Evolutionary conservation across 192 early-diverging fungal genomes (phyloP).

Genomic region (Helicostylum pulchrum): DNA sequence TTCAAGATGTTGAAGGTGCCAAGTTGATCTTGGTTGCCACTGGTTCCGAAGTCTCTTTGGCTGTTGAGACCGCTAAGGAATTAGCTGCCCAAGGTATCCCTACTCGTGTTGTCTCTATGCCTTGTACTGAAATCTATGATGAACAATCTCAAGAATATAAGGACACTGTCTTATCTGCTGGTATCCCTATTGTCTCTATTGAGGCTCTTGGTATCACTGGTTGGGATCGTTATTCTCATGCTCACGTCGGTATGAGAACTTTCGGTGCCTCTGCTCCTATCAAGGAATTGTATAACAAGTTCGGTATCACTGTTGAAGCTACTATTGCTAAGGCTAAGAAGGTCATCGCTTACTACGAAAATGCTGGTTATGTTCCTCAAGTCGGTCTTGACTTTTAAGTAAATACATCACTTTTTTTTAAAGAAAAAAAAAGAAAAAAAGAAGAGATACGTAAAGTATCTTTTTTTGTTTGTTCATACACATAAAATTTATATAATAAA

Average conservation of each 20-base stretch:
- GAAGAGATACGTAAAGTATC: too few species aligned
- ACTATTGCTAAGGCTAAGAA: conserved; percentile 77
- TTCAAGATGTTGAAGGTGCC: conserved; percentile 61
- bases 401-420: too few species aligned
- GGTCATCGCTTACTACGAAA: conserved; percentile 74
- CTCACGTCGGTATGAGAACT: conserved; percentile 81
- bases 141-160: conserved; percentile 83
- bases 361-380: conserved; percentile 42
- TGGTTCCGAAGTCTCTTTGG: conserved; percentile 89
- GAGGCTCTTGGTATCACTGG: conserved; percentile 85
- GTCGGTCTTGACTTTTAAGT: conserved; percentile 26
- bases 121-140: conserved; percentile 86
- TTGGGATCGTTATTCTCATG: conserved; percentile 93
- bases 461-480: too few species aligned
- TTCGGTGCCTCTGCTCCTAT: conserved; percentile 89
- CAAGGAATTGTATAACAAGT: conserved; percentile 80
- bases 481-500: too few species aligned
- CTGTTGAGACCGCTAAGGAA: conserved; percentile 80
- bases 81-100: conserved; percentile 56
- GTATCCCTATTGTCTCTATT: conserved; percentile 80
- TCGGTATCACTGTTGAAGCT: conserved; percentile 75
- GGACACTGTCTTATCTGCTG: conserved; percentile 71
- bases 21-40: conserved; percentile 78
- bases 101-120: conserved; percentile 92
- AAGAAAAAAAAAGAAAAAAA: too few species aligned